phyloP scores from a whole-genome alignment of 108 stramenopile species.

The Nannochloropsis granulata region DNA sequence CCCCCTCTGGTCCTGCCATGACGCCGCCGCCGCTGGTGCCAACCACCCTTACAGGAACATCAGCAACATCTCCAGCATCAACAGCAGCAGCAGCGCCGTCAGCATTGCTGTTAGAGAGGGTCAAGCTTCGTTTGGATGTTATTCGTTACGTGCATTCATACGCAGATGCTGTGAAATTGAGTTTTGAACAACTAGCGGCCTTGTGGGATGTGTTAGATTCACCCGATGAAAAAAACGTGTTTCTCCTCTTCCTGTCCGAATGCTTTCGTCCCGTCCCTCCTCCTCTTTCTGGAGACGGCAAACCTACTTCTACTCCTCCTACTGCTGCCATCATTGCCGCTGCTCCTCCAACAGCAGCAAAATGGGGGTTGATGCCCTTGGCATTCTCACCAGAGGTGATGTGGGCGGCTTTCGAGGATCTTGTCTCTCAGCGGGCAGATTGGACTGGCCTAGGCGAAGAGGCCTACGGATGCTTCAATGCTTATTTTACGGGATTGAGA shows the following conservation, averaged over 20 bases:
- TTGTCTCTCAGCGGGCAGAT: conserved; percentile 26
- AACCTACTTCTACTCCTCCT: too few relatives aligned
- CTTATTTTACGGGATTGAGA: conserved; percentile 25
- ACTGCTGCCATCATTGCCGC: neutral
- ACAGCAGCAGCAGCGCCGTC: neutral
- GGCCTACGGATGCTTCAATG: conserved; percentile 38
- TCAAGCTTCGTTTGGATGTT: conserved; percentile 12
- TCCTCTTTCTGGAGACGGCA: neutral
- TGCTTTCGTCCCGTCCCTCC: neutral
- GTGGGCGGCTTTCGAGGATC: conserved; percentile 7
- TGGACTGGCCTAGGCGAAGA: conserved; percentile 30
- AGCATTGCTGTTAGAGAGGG: neutral
- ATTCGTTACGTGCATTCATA: conserved; percentile 16
- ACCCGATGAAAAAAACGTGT: conserved; percentile 17
- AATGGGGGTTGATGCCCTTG: neutral
- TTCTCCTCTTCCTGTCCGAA: neutral
- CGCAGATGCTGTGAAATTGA: conserved; percentile 1
- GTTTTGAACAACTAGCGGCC: conserved; percentile 1
- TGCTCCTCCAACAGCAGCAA: too few relatives aligned
- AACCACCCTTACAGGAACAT: too few relatives aligned
- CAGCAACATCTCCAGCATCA: neutral
- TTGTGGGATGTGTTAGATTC: conserved; percentile 16
- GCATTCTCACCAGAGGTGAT: neutral
- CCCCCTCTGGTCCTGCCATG: neutral
- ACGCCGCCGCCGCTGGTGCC: neutral